phyloP scores from a whole-genome alignment of 768 basidiomycete species.

The Mycena kentingensis region DNA sequence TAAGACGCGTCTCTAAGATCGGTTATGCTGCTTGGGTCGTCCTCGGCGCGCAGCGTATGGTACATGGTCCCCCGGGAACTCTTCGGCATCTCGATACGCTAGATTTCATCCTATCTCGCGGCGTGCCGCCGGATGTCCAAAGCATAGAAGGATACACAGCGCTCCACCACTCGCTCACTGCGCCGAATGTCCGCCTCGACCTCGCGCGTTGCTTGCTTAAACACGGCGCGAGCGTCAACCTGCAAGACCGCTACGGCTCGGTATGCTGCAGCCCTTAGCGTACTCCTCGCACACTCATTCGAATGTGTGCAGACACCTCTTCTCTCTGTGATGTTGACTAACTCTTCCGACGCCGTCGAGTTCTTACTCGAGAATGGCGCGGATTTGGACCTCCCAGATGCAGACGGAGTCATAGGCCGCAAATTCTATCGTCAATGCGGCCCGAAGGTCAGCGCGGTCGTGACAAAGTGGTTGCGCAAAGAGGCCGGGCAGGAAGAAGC shows the following conservation, averaged over 20 bases:
- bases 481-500: constrained; percentile 42
- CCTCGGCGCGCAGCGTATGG: constrained; percentile 43
- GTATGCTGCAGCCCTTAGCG: no score
- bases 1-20: constrained; percentile 45
- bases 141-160: constrained; percentile 55
- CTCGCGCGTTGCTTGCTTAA: constrained; percentile 44
- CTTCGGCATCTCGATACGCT: constrained; percentile 39
- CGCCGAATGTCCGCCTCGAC: constrained; percentile 24
- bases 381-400: constrained; percentile 42
- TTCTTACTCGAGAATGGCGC: constrained; percentile 53
- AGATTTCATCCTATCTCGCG: constrained; percentile 42
- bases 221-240: constrained; percentile 50
- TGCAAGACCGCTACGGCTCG: constrained; percentile 50
- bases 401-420: constrained; percentile 25
- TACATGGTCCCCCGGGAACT: constrained; percentile 6
- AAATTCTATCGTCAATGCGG: constrained; percentile 14
- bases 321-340: constrained; percentile 20
- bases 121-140: constrained; percentile 40
- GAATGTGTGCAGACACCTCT: constrained; percentile 2
- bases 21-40: constrained; percentile 45
- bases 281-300: not conserved
- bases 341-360: constrained; percentile 38
- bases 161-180: constrained; percentile 46
- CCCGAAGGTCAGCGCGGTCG: constrained; percentile 16
- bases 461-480: constrained; percentile 35